Evolutionary conservation across 1,284 basidiomycete species (phyloP).

Genomic region (Marasmius sp.): DNA sequence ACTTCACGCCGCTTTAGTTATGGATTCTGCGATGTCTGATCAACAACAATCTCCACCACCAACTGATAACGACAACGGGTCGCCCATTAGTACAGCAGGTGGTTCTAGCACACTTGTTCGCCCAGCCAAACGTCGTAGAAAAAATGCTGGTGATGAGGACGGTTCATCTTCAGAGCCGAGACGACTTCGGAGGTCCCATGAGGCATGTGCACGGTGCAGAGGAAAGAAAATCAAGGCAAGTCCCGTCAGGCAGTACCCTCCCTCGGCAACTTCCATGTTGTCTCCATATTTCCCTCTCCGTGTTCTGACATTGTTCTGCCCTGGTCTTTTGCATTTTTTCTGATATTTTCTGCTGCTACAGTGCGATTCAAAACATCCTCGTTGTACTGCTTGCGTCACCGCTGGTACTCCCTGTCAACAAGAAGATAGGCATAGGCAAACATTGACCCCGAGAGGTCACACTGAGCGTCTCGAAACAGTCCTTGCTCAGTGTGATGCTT

Average conservation of each 20-base stretch:
- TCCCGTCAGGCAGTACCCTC: slow-evolving; percentile 69
- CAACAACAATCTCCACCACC: slow-evolving; percentile 28
- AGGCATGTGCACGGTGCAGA: slow-evolving; percentile 85
- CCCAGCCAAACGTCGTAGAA: slow-evolving; percentile 53
- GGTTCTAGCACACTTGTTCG: slow-evolving; percentile 21
- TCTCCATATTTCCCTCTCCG: no score
- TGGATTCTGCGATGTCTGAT: slow-evolving; percentile 54
- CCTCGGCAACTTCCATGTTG: slow-evolving; percentile 66
- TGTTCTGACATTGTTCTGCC: slow-evolving; percentile 15
- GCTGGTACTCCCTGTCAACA: slow-evolving; percentile 78
- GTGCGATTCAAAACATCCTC: slow-evolving; percentile 86
- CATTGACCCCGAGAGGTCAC: slow-evolving; percentile 76
- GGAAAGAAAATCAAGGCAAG: slow-evolving; percentile 92
- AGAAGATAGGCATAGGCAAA: slow-evolving; percentile 81
- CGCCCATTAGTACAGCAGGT: slow-evolving; percentile 14
- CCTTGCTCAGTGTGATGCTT: slow-evolving; percentile 69
- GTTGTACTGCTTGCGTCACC: slow-evolving; percentile 78
- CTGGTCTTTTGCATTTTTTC: slow-evolving; percentile 22
- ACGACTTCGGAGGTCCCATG: slow-evolving; percentile 79
- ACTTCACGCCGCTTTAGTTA: slow-evolving; percentile 61
- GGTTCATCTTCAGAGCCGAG: slow-evolving; percentile 61
- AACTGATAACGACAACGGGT: slow-evolving; percentile 26
- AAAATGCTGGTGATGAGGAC: slow-evolving; percentile 56
- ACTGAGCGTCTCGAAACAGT: slow-evolving; percentile 77
- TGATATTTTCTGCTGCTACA: slow-evolving; percentile 26